Base-by-base conservation (phyloP, 305 asterid genomes). In the Fraxinus baroniana region DNA sequence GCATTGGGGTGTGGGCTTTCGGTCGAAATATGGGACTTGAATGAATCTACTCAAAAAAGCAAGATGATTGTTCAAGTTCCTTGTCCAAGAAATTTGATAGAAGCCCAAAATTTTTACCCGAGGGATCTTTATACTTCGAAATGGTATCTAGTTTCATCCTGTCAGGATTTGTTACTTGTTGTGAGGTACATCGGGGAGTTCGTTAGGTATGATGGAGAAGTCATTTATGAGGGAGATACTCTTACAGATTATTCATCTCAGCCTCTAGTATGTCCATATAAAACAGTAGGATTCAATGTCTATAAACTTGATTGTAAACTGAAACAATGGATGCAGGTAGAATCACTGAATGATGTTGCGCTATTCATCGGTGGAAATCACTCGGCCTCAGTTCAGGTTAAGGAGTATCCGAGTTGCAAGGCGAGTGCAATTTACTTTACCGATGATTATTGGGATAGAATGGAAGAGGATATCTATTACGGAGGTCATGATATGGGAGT, bases 401-500 rank as follows among this genome's bases (percentile, higher is more conserved):
- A 13, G 17, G 80, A 35, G 41, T 8, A 22, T 52, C 8, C 10
- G 5, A 57, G 55, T 5, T 32, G 82, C 73, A 77, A 77, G 22
- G 72, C 17, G 39, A 83, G 78, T 15, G 39, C 87, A 0, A 84
- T 88, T 22, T 87, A 83, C 62, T 90, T 88, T 5, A 88, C 88
- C 0, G 88, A 86, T 70, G 88, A 88, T 83, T 85, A 74, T 0
- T 84, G 86, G 88, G 88, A 83, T 3, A 55, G 85, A 5, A 35
- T 83, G 9, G 75, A 88, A 0, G 88, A 84, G 17, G 88, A 86
- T 79, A 82, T 74, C 26, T 9, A 5, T 0, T 88, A 83, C 26
- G 90, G 89, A 82, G 90, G 89, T 12, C 90, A 88, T 79, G 89
- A 90, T 52, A 60, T 80, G 36, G 90, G 91, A 0, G 41, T 87